Base-by-base conservation (phyloP, 495 filamentous ascomycete genomes). In the Tirmania nivea region DNA sequence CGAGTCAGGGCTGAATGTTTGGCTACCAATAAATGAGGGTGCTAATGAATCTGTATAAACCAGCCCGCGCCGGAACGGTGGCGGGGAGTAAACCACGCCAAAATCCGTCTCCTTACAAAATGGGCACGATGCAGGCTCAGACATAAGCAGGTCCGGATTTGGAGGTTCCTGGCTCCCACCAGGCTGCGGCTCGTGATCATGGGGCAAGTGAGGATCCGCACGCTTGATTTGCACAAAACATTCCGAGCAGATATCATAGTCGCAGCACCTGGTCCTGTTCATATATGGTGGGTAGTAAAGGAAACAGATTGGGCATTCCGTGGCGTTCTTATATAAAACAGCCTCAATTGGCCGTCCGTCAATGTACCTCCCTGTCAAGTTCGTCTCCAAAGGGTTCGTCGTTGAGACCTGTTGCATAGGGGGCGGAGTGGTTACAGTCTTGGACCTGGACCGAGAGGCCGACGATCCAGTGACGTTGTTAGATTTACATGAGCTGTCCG, bases 221-320 rank as follows among this genome's bases (percentile, higher is more conserved):
- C 90, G 78, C 70, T 94, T 97, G 64, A 97, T 97, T 64, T 97
- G 90, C 9, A 97, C 92, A 60, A 97, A 97, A 65, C 90, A 97
- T 69, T 97, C 90, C 49, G 90, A 96, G 70, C 90, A 97, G 54
- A 97, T 96, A 7, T 86, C 74, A 64, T 97, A 90, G 61, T 94
- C 89, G 66, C 90, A 97, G 64, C 90, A 97, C 58, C 90, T 72
- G 2, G 90, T 96, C 49, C 81, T 83, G 65, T 97, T 96, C n/a
- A 96, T 71, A 63, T 92, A 93, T 2, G 89, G 88, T 3, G 90
- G 90, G 59, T 94, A 97, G 63, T 86, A 89, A 25, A 97, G 69
- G 65, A 95, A 92, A 69, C 90, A 97, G 52, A 97, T 93, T 19
- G 92, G 89, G 63, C 90, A 97, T 68, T 97, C 90, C 39, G 72